A percentile compares a stretch with the other conserved stretches of the same genome.
Conservation (phyloP, 148 eudicot species). For the Drosera capensis region DNA sequence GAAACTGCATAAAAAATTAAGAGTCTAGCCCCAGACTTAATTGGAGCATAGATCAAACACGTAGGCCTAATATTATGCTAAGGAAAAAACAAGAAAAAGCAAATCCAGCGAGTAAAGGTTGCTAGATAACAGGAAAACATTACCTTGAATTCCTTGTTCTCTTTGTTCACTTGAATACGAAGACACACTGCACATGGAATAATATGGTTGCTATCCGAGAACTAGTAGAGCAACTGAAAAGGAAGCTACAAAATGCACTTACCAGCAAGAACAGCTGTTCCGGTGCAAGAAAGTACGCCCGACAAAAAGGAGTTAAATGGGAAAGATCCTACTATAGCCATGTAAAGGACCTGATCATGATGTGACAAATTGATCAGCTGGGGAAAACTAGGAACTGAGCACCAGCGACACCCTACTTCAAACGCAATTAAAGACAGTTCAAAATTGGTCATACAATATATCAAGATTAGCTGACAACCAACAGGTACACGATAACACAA, state of each 20-base stretch:
- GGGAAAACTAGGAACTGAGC: no score
- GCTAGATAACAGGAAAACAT: slow-evolving; percentile 4
- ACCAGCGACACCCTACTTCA: no score
- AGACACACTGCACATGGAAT: slow-evolving; percentile 51
- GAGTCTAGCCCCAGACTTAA: no score
- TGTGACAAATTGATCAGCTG: no score
- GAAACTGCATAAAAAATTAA: no score
- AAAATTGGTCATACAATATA: no score
- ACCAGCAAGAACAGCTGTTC: slow-evolving; percentile 99
- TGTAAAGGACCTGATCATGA: slow-evolving; percentile 61
- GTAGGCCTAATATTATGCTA: neutral
- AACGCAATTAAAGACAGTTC: no score
- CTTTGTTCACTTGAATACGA: slow-evolving; percentile 97
- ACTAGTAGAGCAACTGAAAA: neutral
- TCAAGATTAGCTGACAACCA: no score
- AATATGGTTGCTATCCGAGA: neutral
- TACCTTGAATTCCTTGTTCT: slow-evolving; percentile 98
- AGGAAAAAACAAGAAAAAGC: neutral
- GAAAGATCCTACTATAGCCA: slow-evolving; percentile 92
- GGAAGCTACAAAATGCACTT: slow-evolving; percentile 6
- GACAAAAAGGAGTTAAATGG: slow-evolving; percentile 98
- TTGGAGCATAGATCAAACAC: no score
- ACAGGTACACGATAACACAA: no score
- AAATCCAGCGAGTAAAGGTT: neutral
- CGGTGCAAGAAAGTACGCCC: slow-evolving; percentile 87